Base-by-base conservation (phyloP, 495 filamentous ascomycete species). In the Thermothielavioides terrestris region DNA sequence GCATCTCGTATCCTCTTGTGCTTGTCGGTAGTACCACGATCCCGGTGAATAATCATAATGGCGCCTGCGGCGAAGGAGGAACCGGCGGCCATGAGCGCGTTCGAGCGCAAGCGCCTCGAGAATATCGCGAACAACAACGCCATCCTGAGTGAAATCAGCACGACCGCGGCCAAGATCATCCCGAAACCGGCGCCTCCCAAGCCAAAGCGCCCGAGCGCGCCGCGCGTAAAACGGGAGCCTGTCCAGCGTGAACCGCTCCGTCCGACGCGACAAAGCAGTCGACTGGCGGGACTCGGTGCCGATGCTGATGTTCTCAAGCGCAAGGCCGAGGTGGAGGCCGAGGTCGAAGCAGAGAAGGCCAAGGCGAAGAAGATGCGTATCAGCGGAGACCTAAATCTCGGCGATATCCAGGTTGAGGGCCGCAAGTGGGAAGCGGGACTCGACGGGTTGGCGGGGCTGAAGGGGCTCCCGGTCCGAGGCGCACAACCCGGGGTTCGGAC, bases 401-500 rank as follows among this genome's bases (percentile, higher is more conserved):
- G 79, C 23, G 85, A 91, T 51, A 88, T 94, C 58, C 71, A 88
- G 30, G 82, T 94, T 3, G 81, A 83, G 14, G 89, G 89, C 0
- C 81, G 83, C 58, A 83, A 83, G 54, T 74, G 78, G 58, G 60
- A 58, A 23, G 62, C 63, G 20, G 64, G 60, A 58, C 67, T 58
- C 66, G 72, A 34, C 30, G 66, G 59, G 60, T 66, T 61, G 70
- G 71, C 14, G 0, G 50, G 50, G 9, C 73, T 64, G 55, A 75
- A 63, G 67, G 68, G 51, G 4, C 42, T 61, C 4, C 23, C 34
- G 64, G 75, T 66, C 46, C 78, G 83, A 53, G 85, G 85, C 18
- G 86, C 88, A 1, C 79, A 84, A 50, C 87, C 87, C 0, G 84
- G 89, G 35, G 77, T 88, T 40, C 72, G 84, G 23, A 95, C 90